Conservation (phyloP, 2,329 filamentous ascomycete genomes). For the Neonectria hederae region DNA sequence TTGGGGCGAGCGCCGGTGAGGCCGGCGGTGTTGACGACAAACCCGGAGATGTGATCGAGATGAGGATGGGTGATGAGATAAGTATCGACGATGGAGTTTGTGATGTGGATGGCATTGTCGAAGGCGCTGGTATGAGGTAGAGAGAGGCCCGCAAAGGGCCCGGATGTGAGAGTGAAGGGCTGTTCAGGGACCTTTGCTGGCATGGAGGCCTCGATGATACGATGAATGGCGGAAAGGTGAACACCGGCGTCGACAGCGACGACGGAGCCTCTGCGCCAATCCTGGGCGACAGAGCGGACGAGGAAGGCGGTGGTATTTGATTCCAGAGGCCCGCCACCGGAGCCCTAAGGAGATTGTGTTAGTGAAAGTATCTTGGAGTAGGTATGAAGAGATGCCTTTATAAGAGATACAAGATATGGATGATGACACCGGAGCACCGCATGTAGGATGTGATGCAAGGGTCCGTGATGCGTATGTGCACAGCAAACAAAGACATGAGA, state of each 20-base stretch:
- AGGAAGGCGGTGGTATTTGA: slow-evolving; percentile 90
- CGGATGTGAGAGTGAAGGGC: slow-evolving; percentile 67
- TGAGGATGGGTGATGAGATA: slow-evolving; percentile 98
- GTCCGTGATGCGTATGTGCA: neutral
- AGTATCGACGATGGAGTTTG: slow-evolving; percentile 81
- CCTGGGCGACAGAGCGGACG: slow-evolving; percentile 80
- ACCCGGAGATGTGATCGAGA: slow-evolving; percentile 90
- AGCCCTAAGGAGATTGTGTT: slow-evolving; percentile 67
- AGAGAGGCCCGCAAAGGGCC: slow-evolving; percentile 83
- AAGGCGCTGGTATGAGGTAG: slow-evolving; percentile 72
- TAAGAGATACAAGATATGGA: neutral
- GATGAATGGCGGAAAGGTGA: slow-evolving; percentile 85
- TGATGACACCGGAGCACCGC: neutral
- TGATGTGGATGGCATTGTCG: slow-evolving; percentile 84
- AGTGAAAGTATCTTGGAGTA: slow-evolving; percentile 9
- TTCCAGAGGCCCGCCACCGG: slow-evolving; percentile 89
- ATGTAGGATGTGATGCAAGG: neutral
- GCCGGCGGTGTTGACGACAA: slow-evolving; percentile 92
- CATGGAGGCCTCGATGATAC: slow-evolving; percentile 72
- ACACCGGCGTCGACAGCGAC: slow-evolving; percentile 95
- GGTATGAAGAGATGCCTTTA: neutral
- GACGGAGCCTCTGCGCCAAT: slow-evolving; percentile 84
- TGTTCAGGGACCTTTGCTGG: slow-evolving; percentile 45
- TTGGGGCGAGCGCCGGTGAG: slow-evolving; percentile 85
- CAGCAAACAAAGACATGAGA: neutral